Conservation (phyloP, 371 early-diverging fungal genomes). For the Mortierella sp. region DNA sequence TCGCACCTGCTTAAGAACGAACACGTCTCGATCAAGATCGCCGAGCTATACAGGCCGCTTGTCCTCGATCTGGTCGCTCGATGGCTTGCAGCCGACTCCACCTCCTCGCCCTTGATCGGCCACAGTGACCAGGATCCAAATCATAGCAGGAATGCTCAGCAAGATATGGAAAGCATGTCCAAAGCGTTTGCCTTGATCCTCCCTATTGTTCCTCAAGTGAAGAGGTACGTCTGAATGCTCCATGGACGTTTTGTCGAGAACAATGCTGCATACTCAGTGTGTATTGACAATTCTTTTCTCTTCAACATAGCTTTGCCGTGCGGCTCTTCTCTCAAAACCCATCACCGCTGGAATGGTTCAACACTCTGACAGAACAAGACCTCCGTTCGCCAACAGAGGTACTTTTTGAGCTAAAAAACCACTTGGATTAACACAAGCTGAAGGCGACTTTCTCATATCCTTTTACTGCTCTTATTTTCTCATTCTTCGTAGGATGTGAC, state of each 20-base stretch:
- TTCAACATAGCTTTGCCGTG: conserved; percentile 74
- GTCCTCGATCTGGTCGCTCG: conserved; percentile 86
- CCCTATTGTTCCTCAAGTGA: conserved; percentile 80
- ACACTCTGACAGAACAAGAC: conserved; percentile 52
- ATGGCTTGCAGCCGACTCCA: conserved; percentile 70
- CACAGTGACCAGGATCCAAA: conserved; percentile 35
- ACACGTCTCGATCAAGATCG: conserved; percentile 54
- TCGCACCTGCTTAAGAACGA: conserved; percentile 46
- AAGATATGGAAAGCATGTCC: conserved; percentile 58
- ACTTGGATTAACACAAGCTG: too few species aligned
- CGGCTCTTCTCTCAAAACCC: conserved; percentile 66
- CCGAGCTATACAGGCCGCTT: conserved; percentile 77
- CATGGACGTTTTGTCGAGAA: too few species aligned
- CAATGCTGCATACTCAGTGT: too few species aligned
- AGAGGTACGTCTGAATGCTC: conserved; percentile 59
- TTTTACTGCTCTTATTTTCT: too few species aligned
- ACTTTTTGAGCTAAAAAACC: not conserved
- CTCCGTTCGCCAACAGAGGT: conserved; percentile 34
- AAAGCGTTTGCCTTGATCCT: conserved; percentile 74
- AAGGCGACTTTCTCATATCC: too few species aligned
- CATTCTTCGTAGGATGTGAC: conserved; percentile 43
- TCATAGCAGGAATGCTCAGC: conserved; percentile 56
- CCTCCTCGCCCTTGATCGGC: conserved; percentile 55
- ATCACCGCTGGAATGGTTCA: conserved; percentile 65
- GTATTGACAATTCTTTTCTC: too few species aligned